Percentiles rank a stretch among this genome's conserved stretches.
Evolutionary conservation across 441 rosid genomes (phyloP).

Genomic region (Geranium incanum): DNA sequence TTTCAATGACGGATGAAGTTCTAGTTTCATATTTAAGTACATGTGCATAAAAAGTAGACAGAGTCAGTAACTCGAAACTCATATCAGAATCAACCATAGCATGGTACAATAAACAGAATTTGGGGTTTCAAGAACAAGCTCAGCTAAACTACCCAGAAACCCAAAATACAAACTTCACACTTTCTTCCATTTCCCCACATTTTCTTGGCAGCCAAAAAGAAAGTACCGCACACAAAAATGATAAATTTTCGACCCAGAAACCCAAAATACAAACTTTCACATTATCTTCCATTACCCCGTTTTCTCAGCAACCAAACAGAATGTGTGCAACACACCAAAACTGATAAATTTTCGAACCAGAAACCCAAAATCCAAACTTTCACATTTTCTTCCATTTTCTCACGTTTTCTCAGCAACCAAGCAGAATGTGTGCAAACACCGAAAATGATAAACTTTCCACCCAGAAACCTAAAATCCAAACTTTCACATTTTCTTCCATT

Average conservation of each 20-base stretch:
- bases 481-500: not conserved
- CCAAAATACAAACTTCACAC: not conserved
- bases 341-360: not conserved
- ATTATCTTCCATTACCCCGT: not conserved
- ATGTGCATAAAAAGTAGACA: too few relatives aligned
- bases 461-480: not conserved
- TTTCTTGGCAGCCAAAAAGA: not conserved
- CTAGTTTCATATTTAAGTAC: too few relatives aligned
- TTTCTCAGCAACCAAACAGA: not conserved
- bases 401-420: not conserved
- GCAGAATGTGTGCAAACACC: too few relatives aligned
- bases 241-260: not conserved
- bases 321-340: not conserved
- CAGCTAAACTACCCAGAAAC: not conserved
- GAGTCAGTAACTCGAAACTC: too few relatives aligned
- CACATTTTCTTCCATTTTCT: too few relatives aligned
- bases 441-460: not conserved
- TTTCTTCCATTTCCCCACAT: not conserved
- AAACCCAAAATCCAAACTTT: not conserved
- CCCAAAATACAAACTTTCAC: not conserved
- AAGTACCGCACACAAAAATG: not conserved
- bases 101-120: not conserved
- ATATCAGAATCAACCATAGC: too few relatives aligned
- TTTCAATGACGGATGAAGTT: too few relatives aligned
- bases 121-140: constrained; percentile 3